These are phyloP conservation scores for Elsinoe ampelina DNA, from an alignment of 2,329 filamentous ascomycete genomes.

Conservation along the genomic window DNA sequence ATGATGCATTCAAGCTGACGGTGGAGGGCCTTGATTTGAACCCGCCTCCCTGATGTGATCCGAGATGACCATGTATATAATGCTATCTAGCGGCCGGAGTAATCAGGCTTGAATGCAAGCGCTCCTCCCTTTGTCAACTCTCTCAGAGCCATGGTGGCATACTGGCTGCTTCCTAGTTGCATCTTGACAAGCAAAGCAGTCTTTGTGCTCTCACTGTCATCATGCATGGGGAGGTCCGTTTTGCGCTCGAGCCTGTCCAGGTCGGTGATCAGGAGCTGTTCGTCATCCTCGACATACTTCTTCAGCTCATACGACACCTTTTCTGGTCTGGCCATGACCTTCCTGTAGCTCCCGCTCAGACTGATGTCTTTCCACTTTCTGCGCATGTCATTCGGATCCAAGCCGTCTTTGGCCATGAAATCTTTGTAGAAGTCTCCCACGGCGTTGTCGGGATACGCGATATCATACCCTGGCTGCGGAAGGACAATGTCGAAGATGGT, in stretches of 20 bases:
- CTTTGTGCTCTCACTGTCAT: constrained; percentile 16
- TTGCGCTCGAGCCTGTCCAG: constrained; percentile 52
- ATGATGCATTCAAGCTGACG: constrained; percentile 51
- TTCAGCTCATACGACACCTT: constrained; percentile 58
- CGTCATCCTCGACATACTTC: constrained; percentile 58
- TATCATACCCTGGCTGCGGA: constrained; percentile 83
- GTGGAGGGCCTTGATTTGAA: constrained; percentile 52
- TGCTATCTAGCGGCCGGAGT: constrained; percentile 6
- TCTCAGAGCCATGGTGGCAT: constrained; percentile 73
- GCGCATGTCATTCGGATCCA: constrained; percentile 82
- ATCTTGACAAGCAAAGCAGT: constrained; percentile 60
- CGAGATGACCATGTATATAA: neutral
- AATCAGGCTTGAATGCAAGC: constrained; percentile 55
- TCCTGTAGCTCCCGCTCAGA: constrained; percentile 79
- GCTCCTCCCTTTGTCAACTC: constrained; percentile 65
- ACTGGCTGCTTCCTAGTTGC: constrained; percentile 68
- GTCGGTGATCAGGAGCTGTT: constrained; percentile 87
- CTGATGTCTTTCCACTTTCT: constrained; percentile 79
- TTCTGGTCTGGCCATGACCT: constrained; percentile 64
- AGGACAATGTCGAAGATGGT: constrained; percentile 82
- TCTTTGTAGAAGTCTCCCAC: constrained; percentile 74
- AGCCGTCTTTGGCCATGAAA: constrained; percentile 69
- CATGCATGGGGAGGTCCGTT: constrained; percentile 16
- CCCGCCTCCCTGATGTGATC: constrained; percentile 41
- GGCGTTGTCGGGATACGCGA: constrained; percentile 75